Evolutionary conservation across 108 stramenopile species (phyloP).

Genomic region (Fragilaria crotonensis): DNA sequence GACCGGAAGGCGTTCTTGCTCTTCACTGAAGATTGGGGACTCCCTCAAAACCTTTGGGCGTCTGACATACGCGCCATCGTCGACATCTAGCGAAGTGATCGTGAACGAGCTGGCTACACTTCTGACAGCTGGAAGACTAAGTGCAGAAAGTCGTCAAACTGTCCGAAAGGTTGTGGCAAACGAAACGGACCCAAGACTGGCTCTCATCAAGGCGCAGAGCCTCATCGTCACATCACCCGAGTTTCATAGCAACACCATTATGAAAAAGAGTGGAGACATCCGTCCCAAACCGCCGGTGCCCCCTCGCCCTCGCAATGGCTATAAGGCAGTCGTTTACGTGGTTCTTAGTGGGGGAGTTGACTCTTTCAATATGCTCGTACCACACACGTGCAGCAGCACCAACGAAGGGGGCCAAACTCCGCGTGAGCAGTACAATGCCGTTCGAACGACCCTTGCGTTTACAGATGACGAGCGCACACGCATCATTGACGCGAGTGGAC

Average conservation of each 20-base stretch:
- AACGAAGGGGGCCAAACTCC: conserved; percentile 7
- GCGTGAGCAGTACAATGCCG: conserved; percentile 12
- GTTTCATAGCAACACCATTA: conserved; percentile 32
- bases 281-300: conserved; percentile 1
- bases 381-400: background rate
- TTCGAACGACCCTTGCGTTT: conserved; percentile 9
- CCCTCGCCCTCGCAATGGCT: conserved; percentile 13
- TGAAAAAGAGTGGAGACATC: conserved; percentile 3
- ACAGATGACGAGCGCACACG: conserved; percentile 1
- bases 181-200: background rate
- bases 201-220: conserved; percentile 1
- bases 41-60: background rate
- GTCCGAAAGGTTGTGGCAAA: conserved; percentile 24
- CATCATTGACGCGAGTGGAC: conserved; percentile 40
- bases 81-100: conserved; percentile 11
- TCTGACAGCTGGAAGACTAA: conserved; percentile 49
- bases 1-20: background rate
- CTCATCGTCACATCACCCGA: conserved; percentile 33
- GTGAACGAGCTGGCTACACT: conserved; percentile 47
- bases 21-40: background rate
- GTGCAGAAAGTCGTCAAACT: conserved; percentile 15
- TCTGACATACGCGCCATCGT: conserved; percentile 9
- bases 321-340: conserved; percentile 59
- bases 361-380: conserved; percentile 24
- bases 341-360: conserved; percentile 43